Percentiles rank a stretch among this genome's conserved stretches.
Conservation (phyloP, 352 stramenopile genomes). For the Phytopythium helicoides region DNA sequence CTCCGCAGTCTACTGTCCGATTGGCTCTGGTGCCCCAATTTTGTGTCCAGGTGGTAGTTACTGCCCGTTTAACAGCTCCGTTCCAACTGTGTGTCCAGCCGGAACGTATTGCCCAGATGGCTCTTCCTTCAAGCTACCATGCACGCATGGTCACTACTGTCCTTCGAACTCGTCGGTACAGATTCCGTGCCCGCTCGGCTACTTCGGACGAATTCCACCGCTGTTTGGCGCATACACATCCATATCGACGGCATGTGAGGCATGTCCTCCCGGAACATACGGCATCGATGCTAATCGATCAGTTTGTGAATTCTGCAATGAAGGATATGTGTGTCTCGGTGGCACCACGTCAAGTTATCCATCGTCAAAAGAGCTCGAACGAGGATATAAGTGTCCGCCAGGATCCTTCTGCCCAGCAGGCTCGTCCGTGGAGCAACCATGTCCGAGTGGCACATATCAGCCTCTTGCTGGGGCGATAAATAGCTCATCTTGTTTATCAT, state of each 20-base stretch:
- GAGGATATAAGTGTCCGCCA: conserved; percentile 81
- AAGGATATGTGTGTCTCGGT: conserved; percentile 86
- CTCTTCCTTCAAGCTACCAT: conserved; percentile 30
- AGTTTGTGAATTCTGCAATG: conserved; percentile 58
- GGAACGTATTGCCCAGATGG: conserved; percentile 73
- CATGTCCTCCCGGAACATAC: conserved; percentile 76
- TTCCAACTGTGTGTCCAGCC: conserved; percentile 48
- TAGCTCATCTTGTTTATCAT: conserved; percentile 56
- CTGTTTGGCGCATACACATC: conserved; percentile 46
- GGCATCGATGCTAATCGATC: conserved; percentile 78
- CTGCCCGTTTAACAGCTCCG: conserved; percentile 70
- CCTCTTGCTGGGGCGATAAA: conserved; percentile 40
- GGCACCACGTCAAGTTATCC: conserved; percentile 62
- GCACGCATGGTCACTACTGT: conserved; percentile 70
- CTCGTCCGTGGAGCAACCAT: conserved; percentile 50
- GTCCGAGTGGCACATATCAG: conserved; percentile 81
- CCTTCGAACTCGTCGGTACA: conserved; percentile 44
- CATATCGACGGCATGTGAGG: conserved; percentile 58
- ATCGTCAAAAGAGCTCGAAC: conserved; percentile 45
- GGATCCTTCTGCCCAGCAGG: conserved; percentile 77
- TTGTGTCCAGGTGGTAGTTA: conserved; percentile 69
- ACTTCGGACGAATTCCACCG: conserved; percentile 50
- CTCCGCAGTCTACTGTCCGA: conserved; percentile 56
- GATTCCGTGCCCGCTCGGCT: conserved; percentile 79
- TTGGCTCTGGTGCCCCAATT: conserved; percentile 39